Base-by-base conservation (phyloP, 192 early-diverging fungal genomes). In the Chytriomyces sp. region DNA sequence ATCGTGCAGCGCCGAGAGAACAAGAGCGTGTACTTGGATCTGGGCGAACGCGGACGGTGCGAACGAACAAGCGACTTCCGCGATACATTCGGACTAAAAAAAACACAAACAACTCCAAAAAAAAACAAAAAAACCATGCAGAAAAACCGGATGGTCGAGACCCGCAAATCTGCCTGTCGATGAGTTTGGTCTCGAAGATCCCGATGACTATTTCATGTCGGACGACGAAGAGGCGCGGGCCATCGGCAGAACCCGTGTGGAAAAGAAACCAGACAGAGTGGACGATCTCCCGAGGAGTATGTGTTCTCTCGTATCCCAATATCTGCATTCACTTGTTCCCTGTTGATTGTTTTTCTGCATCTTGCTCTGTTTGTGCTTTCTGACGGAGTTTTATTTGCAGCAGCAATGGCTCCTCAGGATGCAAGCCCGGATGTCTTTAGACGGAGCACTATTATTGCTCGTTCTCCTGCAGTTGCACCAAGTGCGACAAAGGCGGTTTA, bases 111-210 rank as follows among this genome's bases (percentile, higher is more conserved):
- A 57, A 57, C 53, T 57, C 20, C 53, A n/a, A n/a, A 13, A 13
- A 57, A 57, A n/a, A 20, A 20, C 2, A 0, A 57, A 57, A 57
- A 1, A 57, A 57, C 2, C 20, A 57, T 57, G 1, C 64, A 75
- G 73, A 16, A 75, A 75, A 35, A 75, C 73, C 11, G 73, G 73
- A 13, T 75, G 73, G 73, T n/a, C 13, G 23, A 49, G 45, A 10
- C 72, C 60, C 23, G 10, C n/a, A 20, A 45, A 63, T 63, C 60
- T 74, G 18, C 62, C 73, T 5, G 61, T 47, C 10, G 73, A 75
- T 46, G 60, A 73, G 26, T 35, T 50, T 8, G 69, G 69, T 3
- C 9, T 71, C 23, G 73, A 60, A 23, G 48, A 75, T 48, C 47
- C 43, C 26, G 64, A 75, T 7, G 73, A 75, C 5, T 75, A 65